Conservation (phyloP, 1,284 basidiomycete species). For the Dichomitus squalens region DNA sequence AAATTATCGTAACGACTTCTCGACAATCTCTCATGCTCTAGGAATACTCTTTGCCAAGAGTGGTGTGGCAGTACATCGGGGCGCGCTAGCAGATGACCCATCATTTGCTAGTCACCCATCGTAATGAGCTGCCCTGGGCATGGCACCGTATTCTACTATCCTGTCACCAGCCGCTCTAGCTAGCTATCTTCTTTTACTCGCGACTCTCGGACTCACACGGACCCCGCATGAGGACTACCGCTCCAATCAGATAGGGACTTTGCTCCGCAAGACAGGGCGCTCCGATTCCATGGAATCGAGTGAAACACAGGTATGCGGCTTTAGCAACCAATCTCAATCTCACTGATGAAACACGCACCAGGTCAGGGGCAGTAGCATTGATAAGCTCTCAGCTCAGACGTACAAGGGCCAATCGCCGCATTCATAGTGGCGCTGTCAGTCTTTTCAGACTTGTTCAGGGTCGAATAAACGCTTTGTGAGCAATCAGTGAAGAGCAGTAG, state of each 20-base stretch:
- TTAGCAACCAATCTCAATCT: neutral
- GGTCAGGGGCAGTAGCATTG: neutral
- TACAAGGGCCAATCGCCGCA: neutral
- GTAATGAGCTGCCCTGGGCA: neutral
- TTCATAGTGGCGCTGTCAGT: neutral
- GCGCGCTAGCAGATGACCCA: neutral
- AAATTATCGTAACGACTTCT: conserved; percentile 1
- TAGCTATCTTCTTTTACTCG: neutral
- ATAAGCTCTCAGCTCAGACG: neutral
- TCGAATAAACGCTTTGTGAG: neutral
- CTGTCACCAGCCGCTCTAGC: neutral
- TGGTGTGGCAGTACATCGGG: conserved; percentile 3
- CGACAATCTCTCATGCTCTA: conserved; percentile 12
- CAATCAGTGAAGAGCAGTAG: too few relatives aligned
- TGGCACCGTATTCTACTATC: neutral
- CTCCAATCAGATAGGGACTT: too few relatives aligned
- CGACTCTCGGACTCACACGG: neutral
- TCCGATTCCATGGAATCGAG: neutral
- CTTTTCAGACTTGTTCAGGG: neutral
- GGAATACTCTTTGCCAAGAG: conserved; percentile 1
- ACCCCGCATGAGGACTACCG: neutral
- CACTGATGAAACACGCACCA: neutral
- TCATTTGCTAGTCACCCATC: neutral
- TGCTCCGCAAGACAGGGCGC: neutral
- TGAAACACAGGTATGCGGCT: too few relatives aligned